Percentiles rank a stretch among this genome's conserved stretches.
Conservation (phyloP, 78 protist species). For the Dictyostelium brefeldianum region DNA sequence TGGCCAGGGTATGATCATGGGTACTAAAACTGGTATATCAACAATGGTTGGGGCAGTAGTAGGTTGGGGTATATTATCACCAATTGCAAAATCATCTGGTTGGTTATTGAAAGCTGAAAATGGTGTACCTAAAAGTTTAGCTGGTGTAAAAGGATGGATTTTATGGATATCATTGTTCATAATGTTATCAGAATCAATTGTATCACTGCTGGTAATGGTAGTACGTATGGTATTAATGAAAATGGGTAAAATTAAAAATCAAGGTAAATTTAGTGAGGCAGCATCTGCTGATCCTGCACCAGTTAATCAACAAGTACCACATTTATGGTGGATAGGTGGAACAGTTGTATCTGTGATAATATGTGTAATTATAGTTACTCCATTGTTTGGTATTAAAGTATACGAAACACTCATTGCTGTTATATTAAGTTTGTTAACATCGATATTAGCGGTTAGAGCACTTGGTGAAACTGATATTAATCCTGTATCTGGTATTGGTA, state of each 20-base stretch:
- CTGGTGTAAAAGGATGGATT: conserved; percentile 83
- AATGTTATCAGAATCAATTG: conserved; percentile 83
- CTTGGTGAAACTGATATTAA: conserved; percentile 90
- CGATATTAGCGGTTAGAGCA: conserved; percentile 89
- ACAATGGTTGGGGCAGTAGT: conserved; percentile 76
- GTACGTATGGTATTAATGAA: neutral
- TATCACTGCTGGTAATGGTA: conserved; percentile 44
- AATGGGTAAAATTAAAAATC: neutral
- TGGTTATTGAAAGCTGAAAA: conserved; percentile 47
- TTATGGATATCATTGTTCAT: conserved; percentile 89
- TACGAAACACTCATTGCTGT: conserved; percentile 74
- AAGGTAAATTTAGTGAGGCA: neutral
- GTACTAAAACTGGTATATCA: conserved; percentile 83
- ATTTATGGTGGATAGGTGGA: conserved; percentile 86
- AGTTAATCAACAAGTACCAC: conserved; percentile 71
- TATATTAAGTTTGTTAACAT: conserved; percentile 56
- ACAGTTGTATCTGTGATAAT: conserved; percentile 51
- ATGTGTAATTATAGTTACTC: conserved; percentile 47
- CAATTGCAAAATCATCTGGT: conserved; percentile 76
- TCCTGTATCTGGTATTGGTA: conserved; percentile 91
- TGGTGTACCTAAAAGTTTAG: neutral
- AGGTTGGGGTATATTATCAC: conserved; percentile 91
- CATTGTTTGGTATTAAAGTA: conserved; percentile 16
- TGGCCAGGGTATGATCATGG: conserved; percentile 94
- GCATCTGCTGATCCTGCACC: conserved; percentile 69